phyloP scores from a whole-genome alignment of 2,329 filamentous ascomycete species.

The Paramyrothecium roridum region DNA sequence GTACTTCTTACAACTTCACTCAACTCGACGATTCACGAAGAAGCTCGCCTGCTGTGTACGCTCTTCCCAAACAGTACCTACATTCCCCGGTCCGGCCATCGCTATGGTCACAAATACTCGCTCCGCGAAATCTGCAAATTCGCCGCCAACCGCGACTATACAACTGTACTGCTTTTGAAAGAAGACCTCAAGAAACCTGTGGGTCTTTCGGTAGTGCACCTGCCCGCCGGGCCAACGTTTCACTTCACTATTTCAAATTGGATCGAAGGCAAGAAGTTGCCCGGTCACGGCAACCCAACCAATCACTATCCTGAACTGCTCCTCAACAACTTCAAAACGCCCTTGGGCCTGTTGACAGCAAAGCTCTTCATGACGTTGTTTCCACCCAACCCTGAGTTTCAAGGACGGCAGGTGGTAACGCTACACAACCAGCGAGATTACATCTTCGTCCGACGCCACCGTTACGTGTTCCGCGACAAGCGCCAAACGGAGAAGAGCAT shows the following conservation, averaged over 20 bases:
- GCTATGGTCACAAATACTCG: constrained; percentile 85
- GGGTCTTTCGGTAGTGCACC: constrained; percentile 78
- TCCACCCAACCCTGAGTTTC: constrained; percentile 77
- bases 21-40: constrained; percentile 81
- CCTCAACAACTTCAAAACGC: constrained; percentile 92
- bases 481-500: constrained; percentile 83
- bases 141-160: constrained; percentile 78
- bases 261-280: constrained; percentile 82
- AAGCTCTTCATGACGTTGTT: constrained; percentile 64
- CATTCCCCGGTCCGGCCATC: constrained; percentile 80
- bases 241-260: constrained; percentile 91
- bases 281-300: constrained; percentile 84
- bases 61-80: constrained; percentile 88
- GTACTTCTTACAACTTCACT: constrained; percentile 89
- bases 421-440: constrained; percentile 95
- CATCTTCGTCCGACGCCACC: constrained; percentile 86
- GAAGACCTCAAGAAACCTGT: constrained; percentile 85
- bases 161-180: constrained; percentile 77
- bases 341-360: constrained; percentile 82
- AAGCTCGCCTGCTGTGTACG: constrained; percentile 73
- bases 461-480: constrained; percentile 92
- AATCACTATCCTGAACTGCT: constrained; percentile 88
- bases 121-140: constrained; percentile 87
- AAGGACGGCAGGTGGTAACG: constrained; percentile 86
- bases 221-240: constrained; percentile 84